phyloP scores from a whole-genome alignment of 768 basidiomycete species.

The Pulveroboletus frians region DNA sequence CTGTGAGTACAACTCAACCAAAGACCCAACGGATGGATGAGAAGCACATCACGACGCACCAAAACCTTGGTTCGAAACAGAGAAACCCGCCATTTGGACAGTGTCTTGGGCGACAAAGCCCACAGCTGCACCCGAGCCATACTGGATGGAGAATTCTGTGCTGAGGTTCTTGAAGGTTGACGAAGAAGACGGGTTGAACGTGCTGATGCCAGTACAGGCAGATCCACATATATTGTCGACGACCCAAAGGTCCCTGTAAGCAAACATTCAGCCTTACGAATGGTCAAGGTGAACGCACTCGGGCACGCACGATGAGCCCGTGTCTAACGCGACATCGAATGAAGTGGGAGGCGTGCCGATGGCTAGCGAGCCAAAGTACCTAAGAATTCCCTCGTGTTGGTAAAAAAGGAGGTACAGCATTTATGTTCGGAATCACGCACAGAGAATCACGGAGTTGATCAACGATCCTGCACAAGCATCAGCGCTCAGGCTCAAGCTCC shows the following conservation, averaged over 20 bases:
- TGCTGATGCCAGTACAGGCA: conserved; percentile 27
- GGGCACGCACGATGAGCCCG: conserved; percentile 37
- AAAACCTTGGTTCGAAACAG: conserved; percentile 43
- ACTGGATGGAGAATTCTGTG: conserved; percentile 37
- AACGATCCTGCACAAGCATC: conserved; percentile 40
- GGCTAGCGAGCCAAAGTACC: conserved; percentile 37
- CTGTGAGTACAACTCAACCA: conserved; percentile 16
- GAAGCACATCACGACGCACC: conserved; percentile 17
- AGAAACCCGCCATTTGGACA: conserved; percentile 49
- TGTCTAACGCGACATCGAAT: conserved; percentile 50
- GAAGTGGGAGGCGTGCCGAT: conserved; percentile 44
- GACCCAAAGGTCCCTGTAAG: conserved; percentile 49
- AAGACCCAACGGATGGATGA: neutral
- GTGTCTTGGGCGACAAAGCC: conserved; percentile 44
- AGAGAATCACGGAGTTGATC: conserved; percentile 65
- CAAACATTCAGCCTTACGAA: neutral
- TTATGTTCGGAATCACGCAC: conserved; percentile 30
- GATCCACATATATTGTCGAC: conserved; percentile 31
- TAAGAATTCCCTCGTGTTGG: conserved; percentile 5
- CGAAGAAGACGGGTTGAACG: conserved; percentile 33
- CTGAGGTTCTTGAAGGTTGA: conserved; percentile 35
- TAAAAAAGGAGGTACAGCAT: neutral
- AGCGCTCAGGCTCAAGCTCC: neutral
- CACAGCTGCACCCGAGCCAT: conserved; percentile 44
- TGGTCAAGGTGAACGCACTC: neutral